Percentiles rank a stretch among this genome's conserved stretches.
phyloP scores from a whole-genome alignment of 345 rosid genomes.

The Anacardium occidentale region DNA sequence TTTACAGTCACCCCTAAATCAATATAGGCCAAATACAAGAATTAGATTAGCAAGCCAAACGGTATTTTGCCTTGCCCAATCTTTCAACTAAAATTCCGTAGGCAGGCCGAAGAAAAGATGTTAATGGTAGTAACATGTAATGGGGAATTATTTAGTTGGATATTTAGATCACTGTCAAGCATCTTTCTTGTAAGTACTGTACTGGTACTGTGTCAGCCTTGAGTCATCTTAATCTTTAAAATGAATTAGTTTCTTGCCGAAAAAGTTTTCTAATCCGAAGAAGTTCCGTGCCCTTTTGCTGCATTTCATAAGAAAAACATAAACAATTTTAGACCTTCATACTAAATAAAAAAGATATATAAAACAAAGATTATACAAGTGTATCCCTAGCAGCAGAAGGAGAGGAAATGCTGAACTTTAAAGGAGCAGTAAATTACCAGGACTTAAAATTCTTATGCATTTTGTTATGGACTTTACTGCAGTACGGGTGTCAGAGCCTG shows the following conservation, averaged over 20 bases:
- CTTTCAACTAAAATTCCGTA: background rate
- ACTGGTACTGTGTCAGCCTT: slow-evolving; percentile 24
- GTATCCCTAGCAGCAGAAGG: background rate
- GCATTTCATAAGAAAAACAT: slow-evolving; percentile 23
- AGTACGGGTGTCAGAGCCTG: slow-evolving; percentile 55
- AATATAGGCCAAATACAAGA: background rate
- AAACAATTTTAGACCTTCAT: background rate
- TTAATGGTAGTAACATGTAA: background rate
- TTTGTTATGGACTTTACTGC: slow-evolving; percentile 60
- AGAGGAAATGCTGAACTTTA: background rate
- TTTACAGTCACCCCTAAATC: background rate
- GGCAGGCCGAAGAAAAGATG: too few species aligned
- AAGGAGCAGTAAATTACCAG: slow-evolving; percentile 40
- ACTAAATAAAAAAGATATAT: background rate
- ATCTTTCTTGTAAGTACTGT: slow-evolving; percentile 23
- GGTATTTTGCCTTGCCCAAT: background rate
- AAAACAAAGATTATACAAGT: background rate
- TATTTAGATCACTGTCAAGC: slow-evolving; percentile 11
- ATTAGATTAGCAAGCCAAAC: background rate
- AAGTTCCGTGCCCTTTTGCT: slow-evolving; percentile 38
- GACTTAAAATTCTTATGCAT: slow-evolving; percentile 62
- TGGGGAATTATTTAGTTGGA: background rate
- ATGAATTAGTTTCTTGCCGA: slow-evolving; percentile 22
- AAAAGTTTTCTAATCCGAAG: slow-evolving; percentile 30
- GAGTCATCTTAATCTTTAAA: slow-evolving; percentile 27